phyloP scores from a whole-genome alignment of 2,329 filamentous ascomycete species.

The Coniella lustricola region DNA sequence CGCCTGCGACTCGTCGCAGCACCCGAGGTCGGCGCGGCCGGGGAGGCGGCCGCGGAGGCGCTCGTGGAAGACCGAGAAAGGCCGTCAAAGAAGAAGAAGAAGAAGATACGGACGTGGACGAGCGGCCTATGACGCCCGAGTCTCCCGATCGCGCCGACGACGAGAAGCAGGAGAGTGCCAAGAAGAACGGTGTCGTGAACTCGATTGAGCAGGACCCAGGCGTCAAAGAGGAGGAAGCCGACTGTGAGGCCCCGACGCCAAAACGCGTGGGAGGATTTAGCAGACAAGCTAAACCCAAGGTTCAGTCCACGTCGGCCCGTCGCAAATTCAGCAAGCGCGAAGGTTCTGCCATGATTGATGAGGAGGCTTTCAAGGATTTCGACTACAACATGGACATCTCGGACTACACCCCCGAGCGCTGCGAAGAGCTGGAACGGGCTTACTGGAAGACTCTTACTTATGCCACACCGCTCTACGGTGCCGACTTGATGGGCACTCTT shows the following conservation, averaged over 20 bases:
- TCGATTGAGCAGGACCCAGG: slow-evolving; percentile 44
- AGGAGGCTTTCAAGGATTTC: slow-evolving; percentile 83
- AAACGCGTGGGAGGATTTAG: slow-evolving; percentile 40
- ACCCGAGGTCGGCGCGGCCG: slow-evolving; percentile 21
- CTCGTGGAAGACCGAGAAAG: slow-evolving; percentile 31
- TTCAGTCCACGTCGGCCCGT: slow-evolving; percentile 75
- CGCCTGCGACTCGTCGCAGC: slow-evolving; percentile 7
- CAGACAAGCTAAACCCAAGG: slow-evolving; percentile 48
- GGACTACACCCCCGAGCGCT: slow-evolving; percentile 84
- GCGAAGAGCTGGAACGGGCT: slow-evolving; percentile 84
- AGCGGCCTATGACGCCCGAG: slow-evolving; percentile 52
- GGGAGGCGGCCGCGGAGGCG: slow-evolving; percentile 32
- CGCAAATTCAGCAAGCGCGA: slow-evolving; percentile 81
- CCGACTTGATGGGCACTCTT: slow-evolving; percentile 90
- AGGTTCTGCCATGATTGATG: slow-evolving; percentile 72
- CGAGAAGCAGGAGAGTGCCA: no score
- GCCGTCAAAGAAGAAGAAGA: slow-evolving; percentile 34
- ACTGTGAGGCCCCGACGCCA: slow-evolving; percentile 36
- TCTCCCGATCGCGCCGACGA: slow-evolving; percentile 39
- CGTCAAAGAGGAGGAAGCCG: slow-evolving; percentile 34
- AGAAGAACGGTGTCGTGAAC: slow-evolving; percentile 30
- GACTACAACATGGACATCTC: slow-evolving; percentile 84
- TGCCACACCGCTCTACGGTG: slow-evolving; percentile 89
- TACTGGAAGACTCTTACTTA: slow-evolving; percentile 99
- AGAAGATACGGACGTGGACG: slow-evolving; percentile 34